These are phyloP conservation scores for Aspergillus aculeatinus DNA, from an alignment of 2,329 filamentous ascomycete genomes.

Conservation along the genomic window DNA sequence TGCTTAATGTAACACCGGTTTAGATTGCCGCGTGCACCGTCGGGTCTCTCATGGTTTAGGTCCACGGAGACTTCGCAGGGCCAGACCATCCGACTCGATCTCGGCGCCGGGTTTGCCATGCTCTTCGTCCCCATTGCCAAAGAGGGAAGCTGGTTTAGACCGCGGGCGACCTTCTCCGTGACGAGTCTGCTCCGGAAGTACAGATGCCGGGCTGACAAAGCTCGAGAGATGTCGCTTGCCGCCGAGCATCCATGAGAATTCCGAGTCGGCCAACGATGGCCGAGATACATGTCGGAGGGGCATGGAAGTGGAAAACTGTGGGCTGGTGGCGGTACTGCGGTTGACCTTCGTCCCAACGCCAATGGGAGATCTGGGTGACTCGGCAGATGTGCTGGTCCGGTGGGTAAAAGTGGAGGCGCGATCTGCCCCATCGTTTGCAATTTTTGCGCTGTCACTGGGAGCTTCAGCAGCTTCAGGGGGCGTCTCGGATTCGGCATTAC, in stretches of 20 bases:
- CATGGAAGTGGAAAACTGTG: slow-evolving; percentile 20
- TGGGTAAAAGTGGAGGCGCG: slow-evolving; percentile 7
- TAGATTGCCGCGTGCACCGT: background rate
- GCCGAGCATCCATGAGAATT: slow-evolving; percentile 53
- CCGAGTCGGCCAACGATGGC: slow-evolving; percentile 46
- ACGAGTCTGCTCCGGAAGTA: slow-evolving; percentile 45
- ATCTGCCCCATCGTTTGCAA: background rate
- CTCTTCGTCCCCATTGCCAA: slow-evolving; percentile 34
- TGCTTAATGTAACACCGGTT: background rate
- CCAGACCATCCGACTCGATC: slow-evolving; percentile 35
- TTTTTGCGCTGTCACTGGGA: background rate
- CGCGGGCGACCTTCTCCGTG: slow-evolving; percentile 31
- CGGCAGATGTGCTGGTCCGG: slow-evolving; percentile 4
- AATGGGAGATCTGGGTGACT: slow-evolving; percentile 11
- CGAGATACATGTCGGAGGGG: slow-evolving; percentile 31
- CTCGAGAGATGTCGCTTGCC: slow-evolving; percentile 44
- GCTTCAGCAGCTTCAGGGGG: background rate
- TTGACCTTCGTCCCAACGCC: slow-evolving; percentile 6
- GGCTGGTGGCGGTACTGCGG: slow-evolving; percentile 3
- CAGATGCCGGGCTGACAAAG: slow-evolving; percentile 48
- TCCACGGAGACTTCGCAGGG: slow-evolving; percentile 40
- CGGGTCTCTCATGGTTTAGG: slow-evolving; percentile 17
- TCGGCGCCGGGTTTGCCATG: slow-evolving; percentile 30
- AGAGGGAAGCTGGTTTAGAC: slow-evolving; percentile 33
- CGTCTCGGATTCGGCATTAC: slow-evolving; percentile 7